Conservation (phyloP, 2,329 filamentous ascomycete genomes). For the Zasmidium angulare region DNA sequence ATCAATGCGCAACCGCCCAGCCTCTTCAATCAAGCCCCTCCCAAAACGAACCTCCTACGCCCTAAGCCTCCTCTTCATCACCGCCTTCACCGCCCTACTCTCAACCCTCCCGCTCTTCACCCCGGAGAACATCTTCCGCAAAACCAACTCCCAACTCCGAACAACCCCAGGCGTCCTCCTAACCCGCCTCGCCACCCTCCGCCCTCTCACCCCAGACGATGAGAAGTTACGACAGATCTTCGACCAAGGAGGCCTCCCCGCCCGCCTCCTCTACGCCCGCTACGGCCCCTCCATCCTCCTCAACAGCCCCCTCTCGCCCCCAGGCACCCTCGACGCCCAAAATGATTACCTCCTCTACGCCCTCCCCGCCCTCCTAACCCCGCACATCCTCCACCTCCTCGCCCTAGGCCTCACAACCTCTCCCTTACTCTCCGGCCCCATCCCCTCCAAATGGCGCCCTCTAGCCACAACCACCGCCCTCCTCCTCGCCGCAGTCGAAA, state of each 20-base stretch:
- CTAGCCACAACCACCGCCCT: slow-evolving; percentile 65
- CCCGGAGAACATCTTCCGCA: slow-evolving; percentile 77
- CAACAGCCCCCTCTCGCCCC: slow-evolving; percentile 74
- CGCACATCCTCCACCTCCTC: slow-evolving; percentile 78
- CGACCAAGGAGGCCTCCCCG: slow-evolving; percentile 60
- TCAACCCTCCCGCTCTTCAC: slow-evolving; percentile 66
- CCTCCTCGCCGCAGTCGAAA: slow-evolving; percentile 61
- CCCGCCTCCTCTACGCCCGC: slow-evolving; percentile 76
- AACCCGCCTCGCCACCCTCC: slow-evolving; percentile 64
- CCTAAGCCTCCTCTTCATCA: slow-evolving; percentile 60
- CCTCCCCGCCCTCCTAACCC: slow-evolving; percentile 67
- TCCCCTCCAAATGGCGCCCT: slow-evolving; percentile 67
- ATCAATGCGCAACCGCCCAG: slow-evolving; percentile 45
- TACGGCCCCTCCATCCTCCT: slow-evolving; percentile 74
- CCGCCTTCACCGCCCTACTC: slow-evolving; percentile 54
- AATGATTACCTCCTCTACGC: slow-evolving; percentile 77
- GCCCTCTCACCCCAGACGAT: slow-evolving; percentile 62
- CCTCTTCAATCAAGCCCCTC: slow-evolving; percentile 49
- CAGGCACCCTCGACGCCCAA: slow-evolving; percentile 42
- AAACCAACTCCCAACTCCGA: slow-evolving; percentile 78
- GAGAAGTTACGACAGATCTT: slow-evolving; percentile 67
- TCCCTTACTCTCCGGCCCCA: slow-evolving; percentile 60
- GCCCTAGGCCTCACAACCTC: slow-evolving; percentile 74
- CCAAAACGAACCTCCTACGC: slow-evolving; percentile 56
- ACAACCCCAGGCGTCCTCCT: slow-evolving; percentile 85